Conservation (phyloP, 108 stramenopile species). For the Nitzschia putrida region DNA sequence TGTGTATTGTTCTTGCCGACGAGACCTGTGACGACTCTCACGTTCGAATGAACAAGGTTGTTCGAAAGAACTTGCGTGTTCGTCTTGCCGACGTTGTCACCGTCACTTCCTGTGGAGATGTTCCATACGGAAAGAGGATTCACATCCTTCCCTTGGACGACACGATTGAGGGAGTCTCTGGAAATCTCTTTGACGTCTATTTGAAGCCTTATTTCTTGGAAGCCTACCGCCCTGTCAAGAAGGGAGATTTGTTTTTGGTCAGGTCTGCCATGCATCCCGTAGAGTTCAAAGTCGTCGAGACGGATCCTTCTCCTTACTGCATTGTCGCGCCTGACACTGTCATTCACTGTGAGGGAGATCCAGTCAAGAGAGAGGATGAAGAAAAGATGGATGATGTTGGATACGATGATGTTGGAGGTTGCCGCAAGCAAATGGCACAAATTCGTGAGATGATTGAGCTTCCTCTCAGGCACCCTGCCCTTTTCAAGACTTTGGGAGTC, state of each 20-base stretch:
- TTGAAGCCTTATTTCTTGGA: conserved; percentile 99
- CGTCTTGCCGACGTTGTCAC: conserved; percentile 96
- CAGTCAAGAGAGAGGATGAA: conserved; percentile 98
- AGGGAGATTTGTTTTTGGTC: conserved; percentile 98
- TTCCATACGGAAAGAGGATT: conserved; percentile 98
- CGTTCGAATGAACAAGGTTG: conserved; percentile 99
- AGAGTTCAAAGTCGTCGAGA: conserved; percentile 99
- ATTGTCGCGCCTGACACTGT: conserved; percentile 99
- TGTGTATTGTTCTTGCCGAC: conserved; percentile 98
- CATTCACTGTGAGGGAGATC: conserved; percentile 99
- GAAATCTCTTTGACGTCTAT: conserved; percentile 99
- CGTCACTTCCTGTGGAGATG: conserved; percentile 92
- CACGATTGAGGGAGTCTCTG: conserved; percentile 99
- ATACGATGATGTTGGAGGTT: conserved; percentile 99
- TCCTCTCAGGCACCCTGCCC: conserved; percentile 96
- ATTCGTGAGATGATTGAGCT: conserved; percentile 99
- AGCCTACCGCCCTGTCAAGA: conserved; percentile 99
- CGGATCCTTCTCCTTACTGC: conserved; percentile 95
- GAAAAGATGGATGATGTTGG: conserved; percentile 98
- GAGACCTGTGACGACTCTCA: conserved; percentile 94
- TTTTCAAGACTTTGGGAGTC: conserved; percentile 99
- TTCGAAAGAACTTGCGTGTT: conserved; percentile 98
- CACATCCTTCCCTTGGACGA: conserved; percentile 98
- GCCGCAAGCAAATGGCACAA: conserved; percentile 97
- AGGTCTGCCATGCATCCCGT: conserved; percentile 99